Percentiles rank a stretch among this genome's conserved stretches.
Evolutionary conservation across 2,329 filamentous ascomycete species (phyloP).

Genomic region (Trichoderma arundinaceum): DNA sequence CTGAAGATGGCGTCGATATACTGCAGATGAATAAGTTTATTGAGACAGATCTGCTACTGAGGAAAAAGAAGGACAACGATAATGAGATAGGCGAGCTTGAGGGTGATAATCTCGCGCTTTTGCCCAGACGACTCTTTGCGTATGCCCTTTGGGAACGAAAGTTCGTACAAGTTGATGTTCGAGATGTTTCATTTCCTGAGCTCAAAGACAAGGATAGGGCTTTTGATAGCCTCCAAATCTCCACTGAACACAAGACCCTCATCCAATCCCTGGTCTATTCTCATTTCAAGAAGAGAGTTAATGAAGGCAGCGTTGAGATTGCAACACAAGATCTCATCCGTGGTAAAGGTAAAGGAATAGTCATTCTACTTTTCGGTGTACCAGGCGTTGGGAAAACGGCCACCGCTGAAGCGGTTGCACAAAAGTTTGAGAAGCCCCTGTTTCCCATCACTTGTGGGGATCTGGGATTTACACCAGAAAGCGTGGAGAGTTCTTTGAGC

Average conservation of each 20-base stretch:
- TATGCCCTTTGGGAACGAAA: constrained; percentile 50
- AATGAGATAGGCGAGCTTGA: constrained; percentile 35
- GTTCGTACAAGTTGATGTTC: constrained; percentile 47
- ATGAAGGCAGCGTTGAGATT: constrained; percentile 24
- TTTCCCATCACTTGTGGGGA: constrained; percentile 41
- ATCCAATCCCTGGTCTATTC: constrained; percentile 28
- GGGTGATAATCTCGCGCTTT: constrained; percentile 42
- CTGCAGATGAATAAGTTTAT: constrained; percentile 24
- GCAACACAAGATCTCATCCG: constrained; percentile 49
- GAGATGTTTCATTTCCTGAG: constrained; percentile 44
- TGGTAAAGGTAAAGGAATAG: constrained; percentile 44
- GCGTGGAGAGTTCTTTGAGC: constrained; percentile 45
- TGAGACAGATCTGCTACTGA: constrained; percentile 8
- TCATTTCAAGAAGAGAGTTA: constrained; percentile 27
- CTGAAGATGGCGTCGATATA: constrained; percentile 18
- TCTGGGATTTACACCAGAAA: constrained; percentile 37
- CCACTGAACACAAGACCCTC: constrained; percentile 22
- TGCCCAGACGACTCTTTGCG: constrained; percentile 50
- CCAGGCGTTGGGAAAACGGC: constrained; percentile 45
- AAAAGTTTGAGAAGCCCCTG: constrained; percentile 37
- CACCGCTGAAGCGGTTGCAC: constrained; percentile 39
- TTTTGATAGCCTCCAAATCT: constrained; percentile 22
- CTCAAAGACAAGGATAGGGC: constrained; percentile 47
- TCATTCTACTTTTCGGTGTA: constrained; percentile 43
- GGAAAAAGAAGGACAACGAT: constrained; percentile 21